Conservation (phyloP, 257 asterid genomes). For the Salvia rosmarinus region DNA sequence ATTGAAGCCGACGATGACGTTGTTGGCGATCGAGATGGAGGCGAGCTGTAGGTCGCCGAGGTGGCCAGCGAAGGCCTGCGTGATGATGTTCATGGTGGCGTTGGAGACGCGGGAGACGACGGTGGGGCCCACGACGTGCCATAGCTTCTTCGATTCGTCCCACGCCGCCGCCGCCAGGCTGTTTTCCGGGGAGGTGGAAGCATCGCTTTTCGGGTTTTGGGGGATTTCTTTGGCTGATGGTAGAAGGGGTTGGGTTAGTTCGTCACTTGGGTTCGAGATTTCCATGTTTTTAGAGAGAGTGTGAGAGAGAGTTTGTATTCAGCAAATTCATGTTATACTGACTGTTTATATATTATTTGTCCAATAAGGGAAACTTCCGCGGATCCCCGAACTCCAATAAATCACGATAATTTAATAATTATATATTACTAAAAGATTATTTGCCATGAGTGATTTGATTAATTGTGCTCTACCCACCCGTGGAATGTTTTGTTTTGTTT, state of each 20-base stretch:
- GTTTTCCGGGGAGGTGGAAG: too few species aligned
- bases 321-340: too few species aligned
- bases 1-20: slow-evolving; percentile 54
- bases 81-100: slow-evolving; percentile 42
- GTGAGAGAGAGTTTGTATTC: too few species aligned
- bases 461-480: too few species aligned
- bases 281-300: neutral
- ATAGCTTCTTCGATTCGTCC: slow-evolving; percentile 24
- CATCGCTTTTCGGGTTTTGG: too few species aligned
- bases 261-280: neutral
- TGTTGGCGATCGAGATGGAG: slow-evolving; percentile 53
- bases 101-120: slow-evolving; percentile 43
- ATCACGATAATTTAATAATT: too few species aligned
- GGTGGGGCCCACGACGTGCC: slow-evolving; percentile 56
- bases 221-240: neutral
- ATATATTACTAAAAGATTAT: too few species aligned
- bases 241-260: neutral
- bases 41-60: slow-evolving; percentile 60
- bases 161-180: neutral
- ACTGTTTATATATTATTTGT: too few species aligned
- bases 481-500: too few species aligned
- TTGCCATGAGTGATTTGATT: too few species aligned
- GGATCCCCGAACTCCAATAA: too few species aligned
- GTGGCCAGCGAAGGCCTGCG: slow-evolving; percentile 58
- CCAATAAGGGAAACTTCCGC: too few species aligned